Conservation (phyloP, 1,139 yeast species). For the Protomyces inouyei region DNA sequence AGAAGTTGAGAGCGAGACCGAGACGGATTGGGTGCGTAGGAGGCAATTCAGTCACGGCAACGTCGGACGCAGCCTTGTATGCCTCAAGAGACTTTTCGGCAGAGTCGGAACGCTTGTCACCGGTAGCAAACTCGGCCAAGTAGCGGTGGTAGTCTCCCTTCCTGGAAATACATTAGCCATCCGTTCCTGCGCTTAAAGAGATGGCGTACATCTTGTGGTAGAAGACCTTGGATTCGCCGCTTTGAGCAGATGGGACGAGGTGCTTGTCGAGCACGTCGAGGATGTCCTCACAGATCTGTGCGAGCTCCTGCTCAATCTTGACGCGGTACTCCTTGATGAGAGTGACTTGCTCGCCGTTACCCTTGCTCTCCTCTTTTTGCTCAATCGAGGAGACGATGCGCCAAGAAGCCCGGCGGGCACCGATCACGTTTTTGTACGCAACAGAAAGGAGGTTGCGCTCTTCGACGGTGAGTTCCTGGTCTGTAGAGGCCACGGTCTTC, state of each 20-base stretch:
- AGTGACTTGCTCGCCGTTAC: constrained; percentile 79
- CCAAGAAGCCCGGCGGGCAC: constrained; percentile 99
- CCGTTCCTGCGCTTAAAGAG: background rate
- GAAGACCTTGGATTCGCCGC: constrained; percentile 96
- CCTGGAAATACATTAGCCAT: constrained; percentile 18
- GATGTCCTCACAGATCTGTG: constrained; percentile 91
- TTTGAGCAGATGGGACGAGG: constrained; percentile 87
- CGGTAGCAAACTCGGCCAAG: constrained; percentile 90
- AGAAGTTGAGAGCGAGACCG: constrained; percentile 95
- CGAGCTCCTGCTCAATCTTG: constrained; percentile 88
- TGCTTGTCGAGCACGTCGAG: constrained; percentile 80
- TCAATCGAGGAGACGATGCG: constrained; percentile 96
- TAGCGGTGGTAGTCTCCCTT: constrained; percentile 99
- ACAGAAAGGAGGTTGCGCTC: constrained; percentile 92
- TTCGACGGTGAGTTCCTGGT: constrained; percentile 92
- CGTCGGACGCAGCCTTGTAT: constrained; percentile 91
- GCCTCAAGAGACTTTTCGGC: constrained; percentile 91
- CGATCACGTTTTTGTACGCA: constrained; percentile 97
- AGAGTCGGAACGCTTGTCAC: constrained; percentile 87
- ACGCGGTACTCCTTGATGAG: constrained; percentile 92
- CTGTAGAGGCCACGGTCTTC: constrained; percentile 95
- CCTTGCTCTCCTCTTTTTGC: constrained; percentile 96
- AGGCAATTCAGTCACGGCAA: constrained; percentile 92
- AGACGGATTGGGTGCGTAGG: constrained; percentile 99
- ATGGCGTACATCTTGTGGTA: constrained; percentile 75